Conservation (phyloP, 441 rosid genomes). For the Arabidopsis hybrid region DNA sequence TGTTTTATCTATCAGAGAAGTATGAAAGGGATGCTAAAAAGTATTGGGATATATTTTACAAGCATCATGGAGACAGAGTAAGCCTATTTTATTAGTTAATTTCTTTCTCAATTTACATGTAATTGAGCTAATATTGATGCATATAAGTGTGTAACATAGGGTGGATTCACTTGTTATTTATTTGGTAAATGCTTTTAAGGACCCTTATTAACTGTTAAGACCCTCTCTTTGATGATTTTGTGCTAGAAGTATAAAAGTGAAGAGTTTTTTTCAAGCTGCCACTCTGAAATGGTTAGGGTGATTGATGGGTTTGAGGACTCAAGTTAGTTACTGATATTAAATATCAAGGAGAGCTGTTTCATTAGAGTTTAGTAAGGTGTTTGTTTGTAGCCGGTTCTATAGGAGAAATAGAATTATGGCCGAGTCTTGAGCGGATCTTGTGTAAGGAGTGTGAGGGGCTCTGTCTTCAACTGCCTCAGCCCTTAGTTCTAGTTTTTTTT, state of each 20-base stretch:
- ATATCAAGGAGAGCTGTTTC: not conserved
- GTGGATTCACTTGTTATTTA: not conserved
- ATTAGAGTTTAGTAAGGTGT: not conserved
- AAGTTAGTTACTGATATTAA: not conserved
- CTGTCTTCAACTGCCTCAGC: not conserved
- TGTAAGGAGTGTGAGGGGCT: not conserved
- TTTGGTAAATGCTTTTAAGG: not conserved
- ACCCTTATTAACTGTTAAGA: not conserved
- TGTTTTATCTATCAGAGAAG: slow-evolving; percentile 61
- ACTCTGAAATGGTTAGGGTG: not conserved
- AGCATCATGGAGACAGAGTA: slow-evolving; percentile 85
- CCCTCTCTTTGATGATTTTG: not conserved
- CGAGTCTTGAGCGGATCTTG: slow-evolving; percentile 13
- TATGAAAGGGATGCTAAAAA: slow-evolving; percentile 90
- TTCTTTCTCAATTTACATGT: slow-evolving; percentile 3
- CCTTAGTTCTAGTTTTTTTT: not conserved
- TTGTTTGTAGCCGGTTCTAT: slow-evolving; percentile 1
- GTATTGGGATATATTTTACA: slow-evolving; percentile 93
- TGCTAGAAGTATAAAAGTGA: not conserved
- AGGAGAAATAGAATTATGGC: not conserved
- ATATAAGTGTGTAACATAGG: slow-evolving; percentile 5
- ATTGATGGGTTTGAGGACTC: slow-evolving; percentile 12
- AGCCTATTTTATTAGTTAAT: slow-evolving; percentile 13
- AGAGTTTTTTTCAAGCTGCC: not conserved
- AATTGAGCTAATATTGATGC: not conserved